Evolutionary conservation across 371 early-diverging fungal genomes (phyloP).

Genomic region (Nosema muscidifuracis): DNA sequence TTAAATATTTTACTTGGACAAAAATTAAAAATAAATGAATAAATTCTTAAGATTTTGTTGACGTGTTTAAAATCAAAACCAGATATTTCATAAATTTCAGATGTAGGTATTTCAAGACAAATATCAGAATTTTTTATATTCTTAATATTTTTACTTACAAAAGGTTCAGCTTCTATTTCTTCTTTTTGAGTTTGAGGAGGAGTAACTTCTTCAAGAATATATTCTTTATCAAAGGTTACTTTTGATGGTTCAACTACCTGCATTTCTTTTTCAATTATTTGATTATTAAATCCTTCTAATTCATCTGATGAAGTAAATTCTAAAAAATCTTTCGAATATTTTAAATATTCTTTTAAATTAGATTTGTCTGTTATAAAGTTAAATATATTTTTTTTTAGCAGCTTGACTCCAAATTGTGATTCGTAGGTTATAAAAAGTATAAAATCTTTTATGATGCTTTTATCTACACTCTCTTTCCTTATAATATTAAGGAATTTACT

Average conservation of each 20-base stretch:
- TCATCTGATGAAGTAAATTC: too few species aligned
- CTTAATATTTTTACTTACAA: too few species aligned
- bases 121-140: background rate
- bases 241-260: too few species aligned
- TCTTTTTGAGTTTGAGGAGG: too few species aligned
- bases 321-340: background rate
- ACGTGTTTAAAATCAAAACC: background rate
- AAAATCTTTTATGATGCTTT: background rate
- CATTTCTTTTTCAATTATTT: too few species aligned
- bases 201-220: too few species aligned
- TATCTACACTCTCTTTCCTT: background rate
- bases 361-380: background rate
- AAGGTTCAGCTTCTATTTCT: too few species aligned
- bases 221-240: too few species aligned
- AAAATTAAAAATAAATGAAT: slow-evolving; percentile 8
- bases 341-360: background rate
- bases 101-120: background rate
- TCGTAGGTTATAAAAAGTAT: background rate
- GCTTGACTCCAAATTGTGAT: background rate
- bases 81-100: background rate
- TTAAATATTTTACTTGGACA: background rate
- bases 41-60: background rate
- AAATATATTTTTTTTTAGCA: slow-evolving; percentile 2
- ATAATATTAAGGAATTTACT: background rate
- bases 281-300: too few species aligned